Base-by-base conservation (phyloP, 495 filamentous ascomycete genomes). In the Podospora fimiseda region DNA sequence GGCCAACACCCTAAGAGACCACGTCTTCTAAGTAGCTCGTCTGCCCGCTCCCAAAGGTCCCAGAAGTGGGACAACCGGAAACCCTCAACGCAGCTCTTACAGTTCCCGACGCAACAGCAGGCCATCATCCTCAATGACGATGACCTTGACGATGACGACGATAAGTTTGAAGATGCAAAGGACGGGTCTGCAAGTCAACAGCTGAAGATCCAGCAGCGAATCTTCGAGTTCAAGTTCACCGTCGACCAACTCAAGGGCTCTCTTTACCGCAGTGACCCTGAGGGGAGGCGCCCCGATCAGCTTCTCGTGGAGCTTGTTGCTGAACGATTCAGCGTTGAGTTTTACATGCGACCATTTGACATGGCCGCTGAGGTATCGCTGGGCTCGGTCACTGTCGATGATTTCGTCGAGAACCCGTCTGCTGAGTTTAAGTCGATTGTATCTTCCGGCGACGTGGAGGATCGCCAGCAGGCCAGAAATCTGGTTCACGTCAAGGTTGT, bases 351-450 rank as follows among this genome's bases (percentile, higher is more conserved):
- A 15, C 88, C 89, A 1, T 96, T 82, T 60, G 90, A 97, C 60
- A 89, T 97, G 84, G 86, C 84, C 22, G 90, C 91, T 6, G 88
- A 95, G 59, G 87, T 97, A 6, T 78, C 88, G 6, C 78, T 98
- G 15, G 87, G 86, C 21, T 90, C 89, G 1, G 67, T 98, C n/a
- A 89, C 84, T 16, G 80, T 98, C 30, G 93, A 97, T 58, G 93
- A 98, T 64, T 87, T 96, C 58, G 90, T 98, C 18, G 84, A 91
- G 48, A 87, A 93, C 56, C 88, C 90, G 0, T 71, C 85, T 1
- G 88, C 93, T 16, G 92, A 96, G 63, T 98, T 98, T 78, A 95
- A 94, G 73, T 89, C 87, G 42, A 93, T 98, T 45, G 78, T 98
- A 13, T 95, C 91, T 0, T 95, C 92, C 4, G 90, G 89, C 41